Base-by-base conservation (phyloP, 768 basidiomycete species). In the Hypholoma fasciculare region DNA sequence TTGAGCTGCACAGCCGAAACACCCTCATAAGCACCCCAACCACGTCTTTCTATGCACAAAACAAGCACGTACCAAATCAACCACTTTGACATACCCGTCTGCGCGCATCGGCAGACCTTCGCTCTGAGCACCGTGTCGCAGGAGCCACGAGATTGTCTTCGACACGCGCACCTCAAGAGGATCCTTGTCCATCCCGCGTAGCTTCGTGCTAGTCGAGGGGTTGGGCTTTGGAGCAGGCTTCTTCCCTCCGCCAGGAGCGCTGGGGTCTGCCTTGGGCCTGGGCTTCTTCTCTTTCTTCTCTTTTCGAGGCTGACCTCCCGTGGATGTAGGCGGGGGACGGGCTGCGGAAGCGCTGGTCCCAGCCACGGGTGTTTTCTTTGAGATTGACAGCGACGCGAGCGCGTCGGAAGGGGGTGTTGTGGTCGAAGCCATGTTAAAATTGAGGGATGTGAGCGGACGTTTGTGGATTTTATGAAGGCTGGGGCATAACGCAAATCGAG, bases 121-220 rank as follows among this genome's bases (percentile, higher is more conserved):
- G 38, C 83, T 84, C 61, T 84, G 78, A 17, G 95, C 94, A 0
- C 90, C 93, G 70, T 98, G 96, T 3, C 96, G 83, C n/a, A 98
- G 82, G 23, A 98, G 76, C 82, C 90, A 98, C 0, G 94, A 89
- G 8, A 98, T 74, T 0, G 92, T 91, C 72, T 97, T 98, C 13
- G 92, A 94, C 13, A 91, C 64, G 11, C 85, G 81, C 6, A 90
- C 82, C 49, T 89, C 85, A 0, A 83, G 85, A 3, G 84, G 75
- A 63, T 96, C 92, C 49, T 71, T 77, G 0, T 82, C 80, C 17
- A 78, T 72, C 14, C 90, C 90, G 49, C 86, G 80, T 38, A 82
- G 75, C 67, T 84, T 90, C 7, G 62, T 49, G 20, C 64, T 63
- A 17, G 23, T 54, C 19, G 60, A 62, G 7, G 59, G 58, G 37